Conservation (phyloP, 495 filamentous ascomycete genomes). For the Talaromyces proteolyticus region DNA sequence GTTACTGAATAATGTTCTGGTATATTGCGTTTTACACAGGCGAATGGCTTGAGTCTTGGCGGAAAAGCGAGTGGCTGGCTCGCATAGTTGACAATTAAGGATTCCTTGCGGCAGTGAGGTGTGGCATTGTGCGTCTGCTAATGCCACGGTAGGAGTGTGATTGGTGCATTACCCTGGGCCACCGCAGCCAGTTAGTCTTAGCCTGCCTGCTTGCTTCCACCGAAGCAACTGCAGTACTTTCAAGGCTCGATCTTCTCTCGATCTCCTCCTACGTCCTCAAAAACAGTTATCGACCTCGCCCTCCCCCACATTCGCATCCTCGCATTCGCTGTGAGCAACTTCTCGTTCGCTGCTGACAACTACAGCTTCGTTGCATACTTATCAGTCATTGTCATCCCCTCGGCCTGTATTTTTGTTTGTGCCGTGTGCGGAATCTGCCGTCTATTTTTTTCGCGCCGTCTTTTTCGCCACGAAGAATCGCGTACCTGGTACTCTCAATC, state of each 20-base stretch:
- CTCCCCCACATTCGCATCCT: not conserved
- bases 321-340: not conserved
- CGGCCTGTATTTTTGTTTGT: constrained; percentile 8
- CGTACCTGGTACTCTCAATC: constrained; percentile 3
- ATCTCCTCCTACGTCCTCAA: constrained; percentile 5
- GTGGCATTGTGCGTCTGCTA: constrained; percentile 2
- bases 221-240: constrained; percentile 1
- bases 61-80: constrained; percentile 5
- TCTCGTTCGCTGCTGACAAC: not conserved
- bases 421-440: constrained; percentile 6
- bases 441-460: constrained; percentile 5
- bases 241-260: constrained; percentile 7
- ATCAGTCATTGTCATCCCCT: not conserved
- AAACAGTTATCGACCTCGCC: constrained; percentile 3
- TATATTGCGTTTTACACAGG: too few relatives aligned
- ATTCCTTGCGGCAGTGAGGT: not conserved
- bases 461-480: constrained; percentile 6
- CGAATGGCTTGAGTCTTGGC: not conserved
- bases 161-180: not conserved
- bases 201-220: not conserved
- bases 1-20: too few relatives aligned
- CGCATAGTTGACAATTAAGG: not conserved
- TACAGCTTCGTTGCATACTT: constrained; percentile 2
- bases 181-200: not conserved
- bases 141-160: not conserved